Evolutionary conservation across 345 rosid species (phyloP).

Genomic region (Eucalyptus polybractea): DNA sequence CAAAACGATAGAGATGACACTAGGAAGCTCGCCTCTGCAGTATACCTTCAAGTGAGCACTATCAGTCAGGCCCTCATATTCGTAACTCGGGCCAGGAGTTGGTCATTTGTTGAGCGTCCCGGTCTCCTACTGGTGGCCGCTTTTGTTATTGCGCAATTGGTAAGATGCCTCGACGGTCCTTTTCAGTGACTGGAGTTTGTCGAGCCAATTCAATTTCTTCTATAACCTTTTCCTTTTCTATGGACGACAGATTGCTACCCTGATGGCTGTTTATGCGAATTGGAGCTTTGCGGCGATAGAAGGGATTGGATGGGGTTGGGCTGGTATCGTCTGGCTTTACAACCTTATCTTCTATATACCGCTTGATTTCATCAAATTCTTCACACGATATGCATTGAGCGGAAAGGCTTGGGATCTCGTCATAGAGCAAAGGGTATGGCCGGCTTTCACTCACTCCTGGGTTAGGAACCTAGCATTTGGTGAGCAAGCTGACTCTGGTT

Average conservation of each 20-base stretch:
- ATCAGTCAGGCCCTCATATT: slow-evolving; percentile 65
- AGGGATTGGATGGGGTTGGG: neutral
- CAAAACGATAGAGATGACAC: slow-evolving; percentile 5
- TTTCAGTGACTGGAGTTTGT: neutral
- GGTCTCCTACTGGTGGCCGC: neutral
- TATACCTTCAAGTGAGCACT: slow-evolving; percentile 56
- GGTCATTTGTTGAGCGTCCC: neutral
- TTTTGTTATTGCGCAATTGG: neutral
- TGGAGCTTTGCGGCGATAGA: neutral
- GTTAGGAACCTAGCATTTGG: neutral
- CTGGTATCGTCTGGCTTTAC: neutral
- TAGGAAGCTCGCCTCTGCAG: slow-evolving; percentile 40
- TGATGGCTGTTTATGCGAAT: neutral
- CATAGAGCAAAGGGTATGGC: neutral
- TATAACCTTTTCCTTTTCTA: neutral
- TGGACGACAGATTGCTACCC: neutral
- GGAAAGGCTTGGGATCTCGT: neutral
- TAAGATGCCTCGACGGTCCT: neutral
- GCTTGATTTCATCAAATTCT: neutral
- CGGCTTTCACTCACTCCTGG: neutral
- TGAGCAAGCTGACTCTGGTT: neutral
- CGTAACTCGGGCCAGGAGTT: slow-evolving; percentile 9
- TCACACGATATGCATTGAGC: neutral
- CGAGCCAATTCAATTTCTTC: neutral
- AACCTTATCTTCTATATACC: neutral